Conservation (phyloP, 78 protist genomes). For the Protostelium mycophagum region DNA sequence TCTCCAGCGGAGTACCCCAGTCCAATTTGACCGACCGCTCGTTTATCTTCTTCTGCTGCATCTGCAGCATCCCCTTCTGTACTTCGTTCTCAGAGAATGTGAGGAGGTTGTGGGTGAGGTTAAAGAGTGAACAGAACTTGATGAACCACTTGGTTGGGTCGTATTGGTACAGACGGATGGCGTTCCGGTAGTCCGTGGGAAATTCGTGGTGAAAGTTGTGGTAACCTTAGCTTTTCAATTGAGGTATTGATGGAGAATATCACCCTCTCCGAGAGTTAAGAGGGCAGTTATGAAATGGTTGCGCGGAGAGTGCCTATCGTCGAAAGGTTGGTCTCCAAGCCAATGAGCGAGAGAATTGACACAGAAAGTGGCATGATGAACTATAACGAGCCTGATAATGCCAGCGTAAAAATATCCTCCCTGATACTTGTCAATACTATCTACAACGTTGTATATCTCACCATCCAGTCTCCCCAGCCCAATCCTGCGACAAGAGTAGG, state of each 20-base stretch:
- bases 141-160: slow-evolving; percentile 88
- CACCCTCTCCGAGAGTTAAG: slow-evolving; percentile 87
- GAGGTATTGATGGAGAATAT: no score
- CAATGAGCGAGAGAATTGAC: slow-evolving; percentile 85
- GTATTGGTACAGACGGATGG: slow-evolving; percentile 57
- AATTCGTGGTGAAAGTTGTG: slow-evolving; percentile 91
- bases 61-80: slow-evolving; percentile 51
- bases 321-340: slow-evolving; percentile 68
- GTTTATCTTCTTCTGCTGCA: slow-evolving; percentile 25
- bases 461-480: slow-evolving; percentile 64
- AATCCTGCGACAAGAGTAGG: slow-evolving; percentile 63
- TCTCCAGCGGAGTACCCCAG: slow-evolving; percentile 41
- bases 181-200: slow-evolving; percentile 84
- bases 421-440: neutral
- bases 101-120: slow-evolving; percentile 49
- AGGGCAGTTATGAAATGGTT: slow-evolving; percentile 67
- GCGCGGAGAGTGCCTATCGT: slow-evolving; percentile 49
- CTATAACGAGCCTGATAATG: slow-evolving; percentile 33
- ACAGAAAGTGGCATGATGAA: slow-evolving; percentile 83
- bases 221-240: slow-evolving; percentile 21
- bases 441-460: neutral
- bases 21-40: neutral
- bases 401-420: slow-evolving; percentile 76
- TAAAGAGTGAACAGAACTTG: slow-evolving; percentile 23
- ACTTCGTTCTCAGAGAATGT: slow-evolving; percentile 45